Base-by-base conservation (phyloP, 169 alveolate genomes). In the Plasmodium yoelii region DNA sequence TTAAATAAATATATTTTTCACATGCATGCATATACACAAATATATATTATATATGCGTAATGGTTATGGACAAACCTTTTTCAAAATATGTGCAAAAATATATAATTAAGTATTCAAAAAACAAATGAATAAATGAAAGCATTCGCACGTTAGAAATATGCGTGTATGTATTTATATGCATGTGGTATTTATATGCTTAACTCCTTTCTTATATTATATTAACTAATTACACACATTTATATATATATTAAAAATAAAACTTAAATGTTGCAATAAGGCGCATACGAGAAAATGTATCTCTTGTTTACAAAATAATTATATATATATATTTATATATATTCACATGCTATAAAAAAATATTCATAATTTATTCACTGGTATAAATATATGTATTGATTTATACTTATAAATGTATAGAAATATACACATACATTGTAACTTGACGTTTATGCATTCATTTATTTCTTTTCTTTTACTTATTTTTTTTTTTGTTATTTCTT, bases 241-340 rank as follows among this genome's bases (percentile, higher is more conserved):
- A 28, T 53, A 67, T 74, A 63, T 74, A 67, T 67, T 46, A 47
- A 64, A 47, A 42, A 49, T 84, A 53, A 84, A 44, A 34, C 9
- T 19, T 46, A 22, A 73, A 46, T 73, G 42, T 18, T 73, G 63
- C 65, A 68, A 56, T 13, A 73, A 73, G 88, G 69, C 92, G 67
- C 67, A 51, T 42, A 26, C 57, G 44, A n/a, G 24, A 44, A 24
- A 19, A 68, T 46, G 12, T 56, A 56, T 49, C 24, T 47, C 8
- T 51, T 80, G 22, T 80, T 80, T 10, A 49, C 26, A 60, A 56
- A 28, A 34, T 49, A 22, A 64, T 71, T 15, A 77, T 53, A 55
- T 69, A 60, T 60, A 55, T 49, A 73, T 28, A 57, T 15, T 39
- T 71, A 71, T 22, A 51, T 26, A 47, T 6, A 71, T 39, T 34